phyloP scores from a whole-genome alignment of 1,139 yeast genomes.

The Chernovozyma sophiae-reginae region DNA sequence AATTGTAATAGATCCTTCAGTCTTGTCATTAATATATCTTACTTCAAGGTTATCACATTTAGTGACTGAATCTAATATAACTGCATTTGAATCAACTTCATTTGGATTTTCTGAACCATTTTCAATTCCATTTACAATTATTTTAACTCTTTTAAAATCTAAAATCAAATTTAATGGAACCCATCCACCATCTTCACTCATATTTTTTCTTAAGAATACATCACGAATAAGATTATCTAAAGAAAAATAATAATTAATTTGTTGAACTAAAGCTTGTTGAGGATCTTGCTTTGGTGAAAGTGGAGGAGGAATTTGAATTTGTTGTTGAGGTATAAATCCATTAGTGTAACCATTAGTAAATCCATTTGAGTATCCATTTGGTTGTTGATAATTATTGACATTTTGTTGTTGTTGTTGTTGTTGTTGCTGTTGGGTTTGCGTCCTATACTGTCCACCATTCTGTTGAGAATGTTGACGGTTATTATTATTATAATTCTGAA shows the following conservation, averaged over 20 bases:
- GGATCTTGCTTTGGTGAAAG: conserved; percentile 49
- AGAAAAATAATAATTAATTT: conserved; percentile 85
- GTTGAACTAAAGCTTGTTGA: conserved; percentile 50
- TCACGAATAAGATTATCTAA: conserved; percentile 84
- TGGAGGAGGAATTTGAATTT: conserved; percentile 42
- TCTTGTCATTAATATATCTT: conserved; percentile 25
- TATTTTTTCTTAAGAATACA: conserved; percentile 69
- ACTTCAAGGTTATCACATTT: conserved; percentile 39
- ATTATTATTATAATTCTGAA: conserved; percentile 1
- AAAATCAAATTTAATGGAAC: conserved; percentile 61
- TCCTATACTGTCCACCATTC: not conserved
- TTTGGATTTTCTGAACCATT: conserved; percentile 23
- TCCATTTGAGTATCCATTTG: not conserved
- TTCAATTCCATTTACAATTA: conserved; percentile 41
- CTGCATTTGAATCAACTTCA: conserved; percentile 17
- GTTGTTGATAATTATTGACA: conserved; percentile 3
- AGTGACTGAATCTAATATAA: conserved; percentile 31
- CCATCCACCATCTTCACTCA: conserved; percentile 69
- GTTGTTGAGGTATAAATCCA: conserved; percentile 1
- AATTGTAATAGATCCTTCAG: conserved; percentile 21
- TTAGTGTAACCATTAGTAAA: not conserved
- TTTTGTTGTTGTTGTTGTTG: conserved; percentile 23
- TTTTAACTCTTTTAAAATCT: conserved; percentile 69
- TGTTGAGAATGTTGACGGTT: conserved; percentile 18
- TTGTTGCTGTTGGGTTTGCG: conserved; percentile 12